Conservation (phyloP, 2,329 filamentous ascomycete genomes). For the Colletotrichum kahawae region DNA sequence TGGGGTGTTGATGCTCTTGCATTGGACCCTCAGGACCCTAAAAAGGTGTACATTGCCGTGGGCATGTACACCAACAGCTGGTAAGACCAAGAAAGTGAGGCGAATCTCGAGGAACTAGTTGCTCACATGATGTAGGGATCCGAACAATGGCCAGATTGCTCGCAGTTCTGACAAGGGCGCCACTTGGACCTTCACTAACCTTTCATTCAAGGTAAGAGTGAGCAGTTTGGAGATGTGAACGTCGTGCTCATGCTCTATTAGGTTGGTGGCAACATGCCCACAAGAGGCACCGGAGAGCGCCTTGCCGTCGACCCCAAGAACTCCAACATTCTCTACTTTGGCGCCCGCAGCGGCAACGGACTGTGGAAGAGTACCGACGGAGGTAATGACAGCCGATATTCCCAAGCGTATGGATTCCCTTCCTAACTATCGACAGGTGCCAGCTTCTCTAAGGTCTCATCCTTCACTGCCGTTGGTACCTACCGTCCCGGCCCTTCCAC, state of each 20-base stretch:
- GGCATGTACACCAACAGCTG: slow-evolving; percentile 65
- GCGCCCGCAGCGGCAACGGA: slow-evolving; percentile 62
- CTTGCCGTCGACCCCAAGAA: slow-evolving; percentile 64
- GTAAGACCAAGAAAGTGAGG: slow-evolving; percentile 28
- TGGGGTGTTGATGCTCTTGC: slow-evolving; percentile 65
- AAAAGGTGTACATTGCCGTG: slow-evolving; percentile 57
- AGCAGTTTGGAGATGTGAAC: accelerated
- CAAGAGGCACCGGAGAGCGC: slow-evolving; percentile 63
- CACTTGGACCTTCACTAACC: slow-evolving; percentile 53
- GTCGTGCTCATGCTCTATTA: not conserved
- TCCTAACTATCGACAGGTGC: slow-evolving; percentile 46
- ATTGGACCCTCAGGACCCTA: slow-evolving; percentile 56
- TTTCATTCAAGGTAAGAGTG: slow-evolving; percentile 54
- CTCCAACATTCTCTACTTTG: slow-evolving; percentile 62
- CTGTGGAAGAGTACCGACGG: slow-evolving; percentile 63
- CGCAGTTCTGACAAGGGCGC: slow-evolving; percentile 57
- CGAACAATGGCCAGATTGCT: slow-evolving; percentile 60
- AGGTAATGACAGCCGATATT: slow-evolving; percentile 54
- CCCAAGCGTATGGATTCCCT: slow-evolving; percentile 45
- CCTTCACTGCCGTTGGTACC: slow-evolving; percentile 59
- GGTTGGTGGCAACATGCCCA: slow-evolving; percentile 67
- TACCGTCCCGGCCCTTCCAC: slow-evolving; percentile 51
- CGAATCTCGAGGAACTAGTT: not conserved
- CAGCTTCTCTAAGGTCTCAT: slow-evolving; percentile 56
- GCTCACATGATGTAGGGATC: slow-evolving; percentile 43